These are phyloP conservation scores for Candida coquimbonensis DNA, from an alignment of 805 yeast species.

Conservation along the genomic window DNA sequence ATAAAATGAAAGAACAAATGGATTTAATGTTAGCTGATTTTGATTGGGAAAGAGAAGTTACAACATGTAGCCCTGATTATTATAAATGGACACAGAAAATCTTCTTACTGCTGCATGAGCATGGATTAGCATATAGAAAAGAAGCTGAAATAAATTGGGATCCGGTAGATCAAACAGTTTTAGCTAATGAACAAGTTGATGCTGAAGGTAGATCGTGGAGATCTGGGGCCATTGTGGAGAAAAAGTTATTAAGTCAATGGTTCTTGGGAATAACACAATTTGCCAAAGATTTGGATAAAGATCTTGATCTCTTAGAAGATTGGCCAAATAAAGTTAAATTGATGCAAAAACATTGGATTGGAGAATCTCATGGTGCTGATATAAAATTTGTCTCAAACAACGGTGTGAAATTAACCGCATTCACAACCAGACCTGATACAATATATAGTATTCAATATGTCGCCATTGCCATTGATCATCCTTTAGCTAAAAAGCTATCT, in stretches of 20 bases:
- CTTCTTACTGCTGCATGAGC: constrained; percentile 62
- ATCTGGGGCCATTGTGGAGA: constrained; percentile 92
- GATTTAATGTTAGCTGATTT: constrained; percentile 71
- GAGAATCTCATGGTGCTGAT: constrained; percentile 76
- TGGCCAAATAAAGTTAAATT: constrained; percentile 90
- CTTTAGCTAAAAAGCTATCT: constrained; percentile 39
- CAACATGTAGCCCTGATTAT: constrained; percentile 82
- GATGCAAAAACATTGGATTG: constrained; percentile 95
- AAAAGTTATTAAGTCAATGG: constrained; percentile 81
- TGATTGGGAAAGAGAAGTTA: constrained; percentile 88
- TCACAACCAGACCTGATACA: constrained; percentile 90
- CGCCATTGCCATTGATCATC: constrained; percentile 71
- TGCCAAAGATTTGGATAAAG: constrained; percentile 61
- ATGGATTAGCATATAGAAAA: constrained; percentile 79
- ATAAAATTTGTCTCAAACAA: constrained; percentile 40
- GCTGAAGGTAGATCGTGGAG: constrained; percentile 90
- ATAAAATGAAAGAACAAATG: constrained; percentile 82
- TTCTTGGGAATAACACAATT: constrained; percentile 82
- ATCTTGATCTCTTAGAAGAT: constrained; percentile 49
- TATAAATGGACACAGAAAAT: constrained; percentile 91
- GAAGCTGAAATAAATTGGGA: constrained; percentile 96
- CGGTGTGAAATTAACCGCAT: constrained; percentile 38
- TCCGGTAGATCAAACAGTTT: constrained; percentile 88
- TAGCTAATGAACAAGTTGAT: constrained; percentile 97
- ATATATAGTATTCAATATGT: constrained; percentile 74